Base-by-base conservation (phyloP, 371 early-diverging fungal genomes). In the Mucor indicus region DNA sequence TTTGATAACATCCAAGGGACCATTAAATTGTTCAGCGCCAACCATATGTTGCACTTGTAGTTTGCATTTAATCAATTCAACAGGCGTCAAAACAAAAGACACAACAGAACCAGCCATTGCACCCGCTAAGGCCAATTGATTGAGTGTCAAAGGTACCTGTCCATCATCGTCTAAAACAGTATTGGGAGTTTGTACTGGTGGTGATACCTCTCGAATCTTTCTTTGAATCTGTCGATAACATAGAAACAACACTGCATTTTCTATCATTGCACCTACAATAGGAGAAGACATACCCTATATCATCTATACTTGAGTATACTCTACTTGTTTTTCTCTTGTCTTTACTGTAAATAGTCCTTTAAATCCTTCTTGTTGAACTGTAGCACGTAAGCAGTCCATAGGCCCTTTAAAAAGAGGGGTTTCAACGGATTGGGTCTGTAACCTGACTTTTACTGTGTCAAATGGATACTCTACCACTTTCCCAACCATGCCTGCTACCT, bases 381-480 rank as follows among this genome's bases (percentile, higher is more conserved):
- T 86, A 21, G 79, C 71, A 39, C 57, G 75, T 41, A 96, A 67
- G 50, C 96, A 96, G 46, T 94, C 90, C 22, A 83, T 35, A 1
- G 95, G 91, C 12, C 95, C 94, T 21, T 64, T 70, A 64, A 89
- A 95, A 38, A 75, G 67, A 10, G 81, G 80, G 17, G 65, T 58
- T 16, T 77, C 74, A 27, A 85, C 60, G 0, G 93, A 86, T 61
- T 90, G 89, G 4, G 91, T 84, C 62, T 97, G 97, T 38, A 96
- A 79, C 3, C 95, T 85, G n/a, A 95, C 94, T 54, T 97, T 97
- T 68, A 97, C 77, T 1, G 97, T 96, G 75, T 97, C 97, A 63
- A 95, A 93, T 6, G 97, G 97, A 60, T 89, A 93, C 64, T 96
- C 96, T 45, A 95, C 85, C 39, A 91, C 70, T 79, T 95, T 95